These are phyloP conservation scores for Aegilops bicornis DNA, from an alignment of 176 grass and related monocot genomes.

Conservation along the genomic window DNA sequence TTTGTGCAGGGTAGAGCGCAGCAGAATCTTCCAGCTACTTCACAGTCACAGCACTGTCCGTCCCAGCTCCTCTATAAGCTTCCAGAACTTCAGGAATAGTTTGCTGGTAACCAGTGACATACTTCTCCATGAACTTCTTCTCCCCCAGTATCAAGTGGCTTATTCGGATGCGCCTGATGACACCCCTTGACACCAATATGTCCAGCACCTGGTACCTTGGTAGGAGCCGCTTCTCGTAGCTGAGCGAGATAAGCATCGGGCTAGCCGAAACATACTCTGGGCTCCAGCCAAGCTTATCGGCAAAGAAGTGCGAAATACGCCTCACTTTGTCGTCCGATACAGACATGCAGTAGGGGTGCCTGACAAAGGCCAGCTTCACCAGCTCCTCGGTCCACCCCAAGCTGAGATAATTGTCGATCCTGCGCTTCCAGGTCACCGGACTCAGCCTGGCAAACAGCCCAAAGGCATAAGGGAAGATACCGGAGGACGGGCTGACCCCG, in stretches of 20 bases:
- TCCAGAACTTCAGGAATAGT: slow-evolving; percentile 34
- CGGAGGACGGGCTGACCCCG: slow-evolving; percentile 25
- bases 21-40: slow-evolving; percentile 6
- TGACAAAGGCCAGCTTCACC: slow-evolving; percentile 39
- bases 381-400: slow-evolving; percentile 61
- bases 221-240: slow-evolving; percentile 54
- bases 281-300: slow-evolving; percentile 46
- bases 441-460: slow-evolving; percentile 11
- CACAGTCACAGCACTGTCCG: not conserved
- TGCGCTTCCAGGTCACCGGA: slow-evolving; percentile 28
- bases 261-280: not conserved
- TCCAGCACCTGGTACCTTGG: slow-evolving; percentile 45
- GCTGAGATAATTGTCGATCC: slow-evolving; percentile 43
- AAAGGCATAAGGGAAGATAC: slow-evolving; percentile 44
- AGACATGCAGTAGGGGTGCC: slow-evolving; percentile 51
- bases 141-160: slow-evolving; percentile 15
- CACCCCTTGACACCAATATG: slow-evolving; percentile 31
- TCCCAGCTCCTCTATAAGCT: slow-evolving; percentile 37
- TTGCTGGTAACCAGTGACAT: slow-evolving; percentile 35
- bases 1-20: slow-evolving; percentile 12
- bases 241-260: slow-evolving; percentile 41
- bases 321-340: slow-evolving; percentile 52
- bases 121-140: slow-evolving; percentile 36
- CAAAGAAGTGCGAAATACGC: slow-evolving; percentile 37
- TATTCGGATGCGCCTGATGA: slow-evolving; percentile 19